Evolutionary conservation across 495 filamentous ascomycete species (phyloP).

Genomic region (Pseudoneurospora amorphoporcata): DNA sequence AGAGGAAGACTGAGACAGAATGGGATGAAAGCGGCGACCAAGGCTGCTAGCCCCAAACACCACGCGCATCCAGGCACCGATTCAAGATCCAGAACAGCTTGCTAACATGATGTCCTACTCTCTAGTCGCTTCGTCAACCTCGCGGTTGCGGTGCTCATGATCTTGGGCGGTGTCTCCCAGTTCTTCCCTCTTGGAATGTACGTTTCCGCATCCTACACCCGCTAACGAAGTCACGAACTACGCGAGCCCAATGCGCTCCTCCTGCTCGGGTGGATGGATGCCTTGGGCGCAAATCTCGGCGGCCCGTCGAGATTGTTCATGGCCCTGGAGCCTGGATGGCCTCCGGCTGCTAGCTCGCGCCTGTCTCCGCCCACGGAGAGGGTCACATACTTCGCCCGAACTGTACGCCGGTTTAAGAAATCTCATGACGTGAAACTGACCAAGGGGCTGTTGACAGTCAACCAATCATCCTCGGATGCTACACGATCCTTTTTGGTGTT

Average conservation of each 20-base stretch:
- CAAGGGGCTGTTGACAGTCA: conserved; percentile 31
- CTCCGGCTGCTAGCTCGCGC: not conserved
- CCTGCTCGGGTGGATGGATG: not conserved
- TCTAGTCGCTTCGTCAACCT: conserved; percentile 88
- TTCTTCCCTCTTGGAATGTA: conserved; percentile 59
- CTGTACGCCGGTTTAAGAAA: not conserved
- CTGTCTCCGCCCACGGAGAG: not conserved
- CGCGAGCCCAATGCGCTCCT: not conserved
- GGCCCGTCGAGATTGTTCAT: not conserved
- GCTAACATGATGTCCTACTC: conserved; percentile 9
- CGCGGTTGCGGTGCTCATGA: conserved; percentile 76
- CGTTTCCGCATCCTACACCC: conserved; percentile 15
- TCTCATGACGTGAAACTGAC: not conserved
- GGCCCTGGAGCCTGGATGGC: not conserved
- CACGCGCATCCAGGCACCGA: not conserved
- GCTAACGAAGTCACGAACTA: conserved; percentile 10
- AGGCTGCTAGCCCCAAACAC: not conserved
- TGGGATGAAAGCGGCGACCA: not conserved
- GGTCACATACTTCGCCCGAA: not conserved
- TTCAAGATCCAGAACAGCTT: not conserved
- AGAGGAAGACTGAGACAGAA: not conserved
- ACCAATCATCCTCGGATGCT: conserved; percentile 66
- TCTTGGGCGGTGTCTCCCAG: conserved; percentile 80
- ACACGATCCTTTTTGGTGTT: conserved; percentile 83
- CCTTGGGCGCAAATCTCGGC: not conserved